Evolutionary conservation across 768 basidiomycete genomes (phyloP).

Genomic region (Gyrodon lividus): DNA sequence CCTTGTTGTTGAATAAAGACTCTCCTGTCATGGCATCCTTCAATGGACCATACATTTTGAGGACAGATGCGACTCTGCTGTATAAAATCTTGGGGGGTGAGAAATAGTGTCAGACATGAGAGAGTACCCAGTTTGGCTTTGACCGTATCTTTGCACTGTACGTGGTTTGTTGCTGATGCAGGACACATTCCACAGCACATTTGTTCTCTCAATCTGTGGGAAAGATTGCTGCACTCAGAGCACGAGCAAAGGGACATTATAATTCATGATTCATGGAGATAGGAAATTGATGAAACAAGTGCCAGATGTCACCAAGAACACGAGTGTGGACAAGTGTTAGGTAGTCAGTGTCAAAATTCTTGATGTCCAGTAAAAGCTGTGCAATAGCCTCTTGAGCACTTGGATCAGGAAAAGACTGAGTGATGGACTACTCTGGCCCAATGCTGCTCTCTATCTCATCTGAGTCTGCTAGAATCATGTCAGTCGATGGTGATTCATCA

Average conservation of each 20-base stretch:
- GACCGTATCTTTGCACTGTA: constrained; percentile 5
- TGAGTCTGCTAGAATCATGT: too few species aligned
- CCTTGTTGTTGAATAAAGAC: constrained; percentile 30
- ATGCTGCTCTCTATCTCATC: too few species aligned
- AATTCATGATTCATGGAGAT: background rate
- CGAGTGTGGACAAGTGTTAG: background rate
- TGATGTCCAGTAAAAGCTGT: too few species aligned
- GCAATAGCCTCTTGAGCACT: too few species aligned
- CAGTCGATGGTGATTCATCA: too few species aligned
- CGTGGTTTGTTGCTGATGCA: background rate
- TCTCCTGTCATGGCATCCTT: constrained; percentile 29
- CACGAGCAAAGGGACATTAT: background rate
- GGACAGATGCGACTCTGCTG: constrained; percentile 24
- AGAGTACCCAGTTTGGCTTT: constrained; percentile 25
- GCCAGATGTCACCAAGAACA: background rate
- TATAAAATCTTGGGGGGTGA: constrained; percentile 33
- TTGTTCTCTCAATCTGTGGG: background rate
- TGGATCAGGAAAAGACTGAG: too few species aligned
- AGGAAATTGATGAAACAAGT: background rate
- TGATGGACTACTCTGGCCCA: too few species aligned
- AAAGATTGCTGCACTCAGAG: background rate
- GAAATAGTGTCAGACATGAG: constrained; percentile 26
- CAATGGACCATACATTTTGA: constrained; percentile 34
- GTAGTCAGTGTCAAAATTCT: background rate
- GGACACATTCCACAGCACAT: background rate